These are phyloP conservation scores for Cydonia oblonga DNA, from an alignment of 331 rosid genomes.

Conservation along the genomic window DNA sequence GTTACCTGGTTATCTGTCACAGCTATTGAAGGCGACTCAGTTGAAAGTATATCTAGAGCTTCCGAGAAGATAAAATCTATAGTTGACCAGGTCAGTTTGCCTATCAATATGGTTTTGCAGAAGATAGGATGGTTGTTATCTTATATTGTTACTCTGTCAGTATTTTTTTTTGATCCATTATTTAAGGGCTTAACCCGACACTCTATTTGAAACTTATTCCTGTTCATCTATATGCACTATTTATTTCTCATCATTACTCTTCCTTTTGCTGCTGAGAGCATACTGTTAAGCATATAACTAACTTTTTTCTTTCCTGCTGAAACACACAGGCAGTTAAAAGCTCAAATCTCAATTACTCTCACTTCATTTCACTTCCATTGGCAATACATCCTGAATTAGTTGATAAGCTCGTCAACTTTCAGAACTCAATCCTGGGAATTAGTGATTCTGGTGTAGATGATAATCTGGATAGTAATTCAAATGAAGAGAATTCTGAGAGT, in stretches of 20 bases:
- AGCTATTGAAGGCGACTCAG: constrained; percentile 72
- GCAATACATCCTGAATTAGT: constrained; percentile 82
- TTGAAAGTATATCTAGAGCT: constrained; percentile 56
- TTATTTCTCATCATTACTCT: not conserved
- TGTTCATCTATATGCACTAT: not conserved
- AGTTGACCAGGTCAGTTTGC: constrained; percentile 57
- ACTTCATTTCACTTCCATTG: constrained; percentile 88
- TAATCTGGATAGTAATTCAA: constrained; percentile 31
- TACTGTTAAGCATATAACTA: not conserved
- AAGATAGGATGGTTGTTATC: not conserved
- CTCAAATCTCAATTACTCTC: constrained; percentile 72
- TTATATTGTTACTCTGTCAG: too few species aligned
- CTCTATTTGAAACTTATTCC: not conserved
- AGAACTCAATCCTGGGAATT: constrained; percentile 49
- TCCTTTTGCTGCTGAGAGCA: not conserved
- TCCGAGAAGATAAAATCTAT: constrained; percentile 54
- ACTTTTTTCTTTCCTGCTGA: constrained; percentile 11
- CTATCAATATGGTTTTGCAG: constrained; percentile 16
- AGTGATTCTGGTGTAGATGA: constrained; percentile 25
- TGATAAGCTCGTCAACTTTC: constrained; percentile 63
- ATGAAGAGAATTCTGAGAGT: constrained; percentile 29
- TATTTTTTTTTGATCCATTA: too few species aligned
- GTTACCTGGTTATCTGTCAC: constrained; percentile 19
- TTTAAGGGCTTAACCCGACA: too few species aligned
- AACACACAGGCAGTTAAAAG: constrained; percentile 52